Conservation (phyloP, 805 yeast genomes). For the Kockiozyma suomiensis region DNA sequence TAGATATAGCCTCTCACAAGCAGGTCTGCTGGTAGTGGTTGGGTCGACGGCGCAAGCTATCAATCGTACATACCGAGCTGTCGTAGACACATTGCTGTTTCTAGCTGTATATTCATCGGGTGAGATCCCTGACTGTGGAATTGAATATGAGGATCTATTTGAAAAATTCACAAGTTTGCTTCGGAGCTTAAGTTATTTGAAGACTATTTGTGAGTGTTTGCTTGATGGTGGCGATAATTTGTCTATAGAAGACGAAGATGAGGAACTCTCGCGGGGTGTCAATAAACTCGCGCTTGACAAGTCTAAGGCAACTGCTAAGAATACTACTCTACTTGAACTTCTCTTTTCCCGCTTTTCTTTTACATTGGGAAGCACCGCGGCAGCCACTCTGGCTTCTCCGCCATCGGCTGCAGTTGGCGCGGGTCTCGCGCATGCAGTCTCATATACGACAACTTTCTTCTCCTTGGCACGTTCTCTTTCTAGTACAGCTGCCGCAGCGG, state of each 20-base stretch:
- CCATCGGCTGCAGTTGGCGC: constrained; percentile 2
- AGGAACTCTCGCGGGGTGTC: neutral
- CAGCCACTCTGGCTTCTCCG: constrained; percentile 9
- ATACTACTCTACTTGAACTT: neutral
- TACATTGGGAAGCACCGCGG: constrained; percentile 12
- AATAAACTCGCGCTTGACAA: constrained; percentile 4
- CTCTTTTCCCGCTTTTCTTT: constrained; percentile 15
- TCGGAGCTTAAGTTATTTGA: constrained; percentile 9
- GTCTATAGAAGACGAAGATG: neutral
- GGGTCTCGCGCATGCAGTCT: constrained; percentile 22
- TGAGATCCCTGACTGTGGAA: constrained; percentile 16
- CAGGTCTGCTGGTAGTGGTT: constrained; percentile 9
- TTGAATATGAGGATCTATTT: constrained; percentile 17
- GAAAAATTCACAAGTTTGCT: constrained; percentile 10
- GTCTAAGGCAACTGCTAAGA: neutral
- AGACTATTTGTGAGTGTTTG: constrained; percentile 6
- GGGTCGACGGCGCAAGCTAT: constrained; percentile 9
- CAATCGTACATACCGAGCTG: neutral
- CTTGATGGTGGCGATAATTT: neutral
- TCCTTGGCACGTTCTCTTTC: constrained; percentile 2
- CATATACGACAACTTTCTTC: constrained; percentile 13
- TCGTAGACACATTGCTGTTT: constrained; percentile 23
- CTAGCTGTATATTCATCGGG: constrained; percentile 23
- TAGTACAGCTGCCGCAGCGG: constrained; percentile 17
- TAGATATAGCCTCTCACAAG: constrained; percentile 5